Evolutionary conservation across 169 alveolate species (phyloP).

Genomic region (Cryptosporidium tyzzeri): DNA sequence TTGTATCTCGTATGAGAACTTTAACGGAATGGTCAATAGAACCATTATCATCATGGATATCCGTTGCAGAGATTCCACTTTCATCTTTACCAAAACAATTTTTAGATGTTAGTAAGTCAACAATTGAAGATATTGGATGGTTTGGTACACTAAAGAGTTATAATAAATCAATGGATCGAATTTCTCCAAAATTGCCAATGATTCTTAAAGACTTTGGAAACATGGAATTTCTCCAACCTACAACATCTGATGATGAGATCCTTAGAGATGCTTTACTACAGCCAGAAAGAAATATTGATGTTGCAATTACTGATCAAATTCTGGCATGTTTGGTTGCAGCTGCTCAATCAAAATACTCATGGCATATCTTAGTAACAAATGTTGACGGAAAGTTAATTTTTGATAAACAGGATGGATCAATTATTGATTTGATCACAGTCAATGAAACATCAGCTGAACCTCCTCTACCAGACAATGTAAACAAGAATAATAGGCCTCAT

Average conservation of each 20-base stretch:
- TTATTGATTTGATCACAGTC: constrained; percentile 89
- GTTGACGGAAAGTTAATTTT: constrained; percentile 88
- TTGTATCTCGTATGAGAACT: constrained; percentile 80
- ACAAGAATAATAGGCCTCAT: constrained; percentile 89
- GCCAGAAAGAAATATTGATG: constrained; percentile 79
- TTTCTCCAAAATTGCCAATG: constrained; percentile 85
- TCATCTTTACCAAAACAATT: constrained; percentile 87
- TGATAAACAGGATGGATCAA: constrained; percentile 92
- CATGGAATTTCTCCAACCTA: constrained; percentile 86
- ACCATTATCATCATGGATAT: constrained; percentile 90
- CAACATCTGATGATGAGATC: constrained; percentile 88
- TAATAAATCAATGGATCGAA: constrained; percentile 87
- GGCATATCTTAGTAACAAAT: constrained; percentile 90
- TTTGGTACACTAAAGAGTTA: constrained; percentile 88
- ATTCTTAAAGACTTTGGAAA: constrained; percentile 80
- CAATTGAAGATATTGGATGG: constrained; percentile 87
- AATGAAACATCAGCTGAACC: constrained; percentile 92
- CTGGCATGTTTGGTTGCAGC: constrained; percentile 90
- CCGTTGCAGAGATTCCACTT: constrained; percentile 89
- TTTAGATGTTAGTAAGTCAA: constrained; percentile 81
- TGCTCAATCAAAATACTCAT: constrained; percentile 89
- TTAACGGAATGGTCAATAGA: constrained; percentile 93
- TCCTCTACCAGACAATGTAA: constrained; percentile 90
- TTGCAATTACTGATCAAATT: constrained; percentile 91
- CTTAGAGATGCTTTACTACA: constrained; percentile 82